phyloP scores from a whole-genome alignment of 768 basidiomycete genomes.

The Galerina sulciceps region DNA sequence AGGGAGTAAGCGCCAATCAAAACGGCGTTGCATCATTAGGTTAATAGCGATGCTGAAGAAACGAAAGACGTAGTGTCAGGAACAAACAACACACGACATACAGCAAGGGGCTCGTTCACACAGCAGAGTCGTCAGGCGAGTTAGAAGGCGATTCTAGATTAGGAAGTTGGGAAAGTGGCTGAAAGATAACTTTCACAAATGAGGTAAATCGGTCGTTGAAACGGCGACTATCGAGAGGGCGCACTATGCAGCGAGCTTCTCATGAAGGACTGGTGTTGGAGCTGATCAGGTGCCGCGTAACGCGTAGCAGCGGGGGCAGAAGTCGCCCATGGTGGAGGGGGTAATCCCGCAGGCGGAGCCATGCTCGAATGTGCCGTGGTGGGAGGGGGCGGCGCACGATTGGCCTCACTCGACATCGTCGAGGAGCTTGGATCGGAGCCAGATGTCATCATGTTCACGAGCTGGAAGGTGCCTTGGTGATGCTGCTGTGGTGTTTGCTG shows the following conservation, averaged over 20 bases:
- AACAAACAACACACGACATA: background rate
- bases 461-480: slow-evolving; percentile 68
- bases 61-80: background rate
- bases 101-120: background rate
- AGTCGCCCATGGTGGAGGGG: slow-evolving; percentile 33
- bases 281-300: slow-evolving; percentile 34
- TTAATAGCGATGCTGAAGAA: background rate
- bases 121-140: no score
- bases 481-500: slow-evolving; percentile 29
- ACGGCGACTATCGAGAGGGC: slow-evolving; percentile 9
- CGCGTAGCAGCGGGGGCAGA: slow-evolving; percentile 17
- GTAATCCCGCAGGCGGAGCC: slow-evolving; percentile 16
- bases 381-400: slow-evolving; percentile 18
- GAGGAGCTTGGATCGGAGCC: slow-evolving; percentile 15
- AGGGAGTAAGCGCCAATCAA: background rate
- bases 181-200: background rate
- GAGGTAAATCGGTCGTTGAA: background rate
- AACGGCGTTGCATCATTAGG: background rate
- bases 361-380: slow-evolving; percentile 20
- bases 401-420: slow-evolving; percentile 19
- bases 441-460: slow-evolving; percentile 41
- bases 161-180: background rate
- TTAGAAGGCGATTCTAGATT: slow-evolving; percentile 6
- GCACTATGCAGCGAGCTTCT: slow-evolving; percentile 32
- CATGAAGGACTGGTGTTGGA: slow-evolving; percentile 42